Conservation (phyloP, 1,284 basidiomycete species). For the Coniophora puteana region DNA sequence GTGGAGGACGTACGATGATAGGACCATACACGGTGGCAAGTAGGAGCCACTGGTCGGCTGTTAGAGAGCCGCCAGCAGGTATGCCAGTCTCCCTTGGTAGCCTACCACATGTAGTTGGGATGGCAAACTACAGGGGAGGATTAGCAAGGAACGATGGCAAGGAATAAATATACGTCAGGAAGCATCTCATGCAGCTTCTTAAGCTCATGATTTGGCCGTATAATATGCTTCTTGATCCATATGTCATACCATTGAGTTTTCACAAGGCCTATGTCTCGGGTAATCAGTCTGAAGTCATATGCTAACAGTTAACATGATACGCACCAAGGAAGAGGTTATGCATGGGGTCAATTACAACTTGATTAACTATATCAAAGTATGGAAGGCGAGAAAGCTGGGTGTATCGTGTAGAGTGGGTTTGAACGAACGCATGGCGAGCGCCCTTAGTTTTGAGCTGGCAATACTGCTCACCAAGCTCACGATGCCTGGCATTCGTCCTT, state of each 20-base stretch:
- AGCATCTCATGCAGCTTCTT: conserved; percentile 21
- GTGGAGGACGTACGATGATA: background rate
- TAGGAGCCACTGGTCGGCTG: conserved; percentile 5
- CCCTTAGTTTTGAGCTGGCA: background rate
- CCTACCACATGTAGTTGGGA: too few relatives aligned
- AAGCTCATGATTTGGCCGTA: conserved; percentile 21
- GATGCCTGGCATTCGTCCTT: conserved; percentile 2
- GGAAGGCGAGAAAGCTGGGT: conserved; percentile 7
- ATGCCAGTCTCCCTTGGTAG: conserved; percentile 3
- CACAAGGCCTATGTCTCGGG: conserved; percentile 20
- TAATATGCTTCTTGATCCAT: conserved; percentile 24
- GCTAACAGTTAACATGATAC: too few relatives aligned
- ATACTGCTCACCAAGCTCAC: conserved; percentile 5
- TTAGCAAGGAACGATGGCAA: too few relatives aligned
- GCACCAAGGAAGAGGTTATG: conserved; percentile 11
- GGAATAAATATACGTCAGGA: conserved; percentile 15
- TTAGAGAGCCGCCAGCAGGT: conserved; percentile 4
- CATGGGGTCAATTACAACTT: conserved; percentile 10
- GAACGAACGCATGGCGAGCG: conserved; percentile 6
- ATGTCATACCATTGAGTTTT: conserved; percentile 31
- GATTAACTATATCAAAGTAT: conserved; percentile 8
- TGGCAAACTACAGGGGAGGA: background rate
- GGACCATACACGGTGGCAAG: conserved; percentile 2
- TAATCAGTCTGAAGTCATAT: too few relatives aligned
- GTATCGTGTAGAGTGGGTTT: conserved; percentile 5